Conservation (phyloP, 1,284 basidiomycete species). For the Bjerkandera adusta region DNA sequence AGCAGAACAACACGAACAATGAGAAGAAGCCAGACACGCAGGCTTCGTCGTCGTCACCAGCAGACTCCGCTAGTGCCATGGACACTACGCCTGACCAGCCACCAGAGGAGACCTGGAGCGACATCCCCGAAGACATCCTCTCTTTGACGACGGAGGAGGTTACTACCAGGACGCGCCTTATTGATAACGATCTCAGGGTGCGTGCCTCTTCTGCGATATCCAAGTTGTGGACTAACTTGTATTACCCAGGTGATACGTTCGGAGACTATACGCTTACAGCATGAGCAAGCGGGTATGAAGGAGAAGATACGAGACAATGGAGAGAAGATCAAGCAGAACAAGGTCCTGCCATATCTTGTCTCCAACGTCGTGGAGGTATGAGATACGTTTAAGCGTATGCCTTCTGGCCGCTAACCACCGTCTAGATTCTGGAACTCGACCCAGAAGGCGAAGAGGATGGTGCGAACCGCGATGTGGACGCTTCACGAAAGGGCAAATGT, state of each 20-base stretch:
- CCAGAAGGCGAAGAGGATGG: slow-evolving; percentile 92
- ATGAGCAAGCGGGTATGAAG: slow-evolving; percentile 95
- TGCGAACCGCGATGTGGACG: slow-evolving; percentile 91
- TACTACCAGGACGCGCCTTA: slow-evolving; percentile 80
- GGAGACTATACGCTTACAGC: slow-evolving; percentile 87
- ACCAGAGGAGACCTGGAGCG: slow-evolving; percentile 75
- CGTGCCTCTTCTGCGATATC: slow-evolving; percentile 18
- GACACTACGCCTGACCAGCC: slow-evolving; percentile 70
- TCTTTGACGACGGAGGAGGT: slow-evolving; percentile 79
- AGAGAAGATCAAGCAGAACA: slow-evolving; percentile 99
- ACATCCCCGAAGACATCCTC: slow-evolving; percentile 81
- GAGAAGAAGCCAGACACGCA: slow-evolving; percentile 48
- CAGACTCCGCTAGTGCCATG: slow-evolving; percentile 52
- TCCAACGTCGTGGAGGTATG: slow-evolving; percentile 94
- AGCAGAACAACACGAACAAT: slow-evolving; percentile 34
- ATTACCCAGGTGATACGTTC: slow-evolving; percentile 90
- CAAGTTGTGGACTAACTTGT: neutral
- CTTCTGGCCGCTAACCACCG: neutral
- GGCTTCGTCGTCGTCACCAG: slow-evolving; percentile 32
- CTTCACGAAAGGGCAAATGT: slow-evolving; percentile 94
- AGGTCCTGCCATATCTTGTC: slow-evolving; percentile 96
- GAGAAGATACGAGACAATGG: slow-evolving; percentile 98
- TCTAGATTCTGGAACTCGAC: slow-evolving; percentile 91
- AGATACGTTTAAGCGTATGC: slow-evolving; percentile 5
- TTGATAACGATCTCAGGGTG: slow-evolving; percentile 95